These are phyloP conservation scores for Chaetoceros tenuissimus DNA, from an alignment of 108 stramenopile genomes.

Conservation along the genomic window DNA sequence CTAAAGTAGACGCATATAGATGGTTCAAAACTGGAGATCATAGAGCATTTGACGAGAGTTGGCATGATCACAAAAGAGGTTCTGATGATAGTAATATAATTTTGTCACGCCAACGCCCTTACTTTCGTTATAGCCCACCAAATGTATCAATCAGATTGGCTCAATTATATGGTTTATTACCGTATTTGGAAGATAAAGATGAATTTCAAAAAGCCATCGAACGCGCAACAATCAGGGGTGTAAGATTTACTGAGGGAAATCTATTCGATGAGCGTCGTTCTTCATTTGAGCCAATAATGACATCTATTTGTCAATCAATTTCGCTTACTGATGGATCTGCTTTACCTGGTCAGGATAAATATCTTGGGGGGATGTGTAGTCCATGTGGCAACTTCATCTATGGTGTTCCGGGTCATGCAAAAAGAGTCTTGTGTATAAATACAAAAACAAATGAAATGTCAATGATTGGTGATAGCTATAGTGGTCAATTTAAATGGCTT, in stretches of 20 bases:
- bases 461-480: slow-evolving; percentile 33
- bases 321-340: slow-evolving; percentile 6
- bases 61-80: slow-evolving; percentile 14
- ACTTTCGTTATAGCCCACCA: slow-evolving; percentile 45
- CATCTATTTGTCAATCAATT: slow-evolving; percentile 7
- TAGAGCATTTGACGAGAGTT: slow-evolving; percentile 32
- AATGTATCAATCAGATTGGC: slow-evolving; percentile 39
- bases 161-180: slow-evolving; percentile 56
- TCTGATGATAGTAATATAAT: not conserved
- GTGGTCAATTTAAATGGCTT: slow-evolving; percentile 60
- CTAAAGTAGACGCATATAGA: slow-evolving; percentile 48
- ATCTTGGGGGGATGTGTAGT: slow-evolving; percentile 58
- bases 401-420: slow-evolving; percentile 61
- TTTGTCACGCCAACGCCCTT: slow-evolving; percentile 22
- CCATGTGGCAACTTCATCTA: slow-evolving; percentile 63
- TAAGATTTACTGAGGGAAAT: slow-evolving; percentile 25
- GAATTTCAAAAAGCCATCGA: slow-evolving; percentile 18
- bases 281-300: slow-evolving; percentile 6
- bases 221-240: slow-evolving; percentile 45
- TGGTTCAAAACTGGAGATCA: slow-evolving; percentile 45
- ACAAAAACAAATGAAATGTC: slow-evolving; percentile 31
- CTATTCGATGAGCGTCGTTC: not conserved
- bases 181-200: slow-evolving; percentile 25
- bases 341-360: slow-evolving; percentile 47
- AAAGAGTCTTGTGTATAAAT: slow-evolving; percentile 36